Conservation (phyloP, 345 rosid genomes). For the rapeseed (Brassica napus) region Da-Ae NC_063445.1:874501-875000, state of each 20-base stretch:
- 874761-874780: constrained; percentile 54
- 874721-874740: constrained; percentile 65
- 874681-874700: constrained; percentile 56
- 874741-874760: constrained; percentile 61
- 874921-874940: neutral
- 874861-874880: neutral
- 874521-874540: constrained; percentile 41
- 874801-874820: neutral
- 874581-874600: constrained; percentile 59
- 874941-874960: neutral
- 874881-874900: neutral
- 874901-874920: neutral
- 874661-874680: constrained; percentile 57
- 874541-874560: constrained; percentile 40
- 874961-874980: neutral
- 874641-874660: constrained; percentile 60
- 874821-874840: neutral
- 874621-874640: constrained; percentile 43
- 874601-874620: constrained; percentile 46
- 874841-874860: neutral
- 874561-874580: constrained; percentile 56
- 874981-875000: neutral
- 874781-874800: constrained; percentile 29
- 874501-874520: constrained; percentile 63
- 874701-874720: constrained; percentile 62